Evolutionary conservation across 73 alveolate species (phyloP).

Genomic region (Loxodes magnus): DNA sequence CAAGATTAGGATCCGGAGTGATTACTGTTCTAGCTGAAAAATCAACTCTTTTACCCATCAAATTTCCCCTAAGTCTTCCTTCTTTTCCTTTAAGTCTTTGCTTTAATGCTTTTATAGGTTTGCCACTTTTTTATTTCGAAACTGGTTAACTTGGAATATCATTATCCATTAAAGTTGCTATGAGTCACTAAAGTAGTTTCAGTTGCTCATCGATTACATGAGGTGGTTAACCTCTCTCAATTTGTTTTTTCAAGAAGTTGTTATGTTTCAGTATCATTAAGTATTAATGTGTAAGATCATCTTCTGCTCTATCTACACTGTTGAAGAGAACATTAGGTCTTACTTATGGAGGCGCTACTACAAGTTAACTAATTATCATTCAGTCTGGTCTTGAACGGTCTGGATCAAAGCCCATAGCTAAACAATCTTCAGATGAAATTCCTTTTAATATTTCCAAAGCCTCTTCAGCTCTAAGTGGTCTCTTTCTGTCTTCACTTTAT

Average conservation of each 20-base stretch:
- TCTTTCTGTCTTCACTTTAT: slow-evolving; percentile 35
- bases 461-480: slow-evolving; percentile 54
- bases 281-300: slow-evolving; percentile 85
- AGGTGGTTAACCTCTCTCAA: slow-evolving; percentile 30
- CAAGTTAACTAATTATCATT: slow-evolving; percentile 75
- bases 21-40: slow-evolving; percentile 99
- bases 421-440: slow-evolving; percentile 49
- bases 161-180: slow-evolving; percentile 90
- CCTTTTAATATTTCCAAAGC: slow-evolving; percentile 41
- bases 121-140: slow-evolving; percentile 68
- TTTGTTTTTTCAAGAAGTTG: slow-evolving; percentile 32
- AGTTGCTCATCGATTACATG: slow-evolving; percentile 54
- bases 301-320: slow-evolving; percentile 68
- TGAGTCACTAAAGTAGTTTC: slow-evolving; percentile 63
- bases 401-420: slow-evolving; percentile 71
- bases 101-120: slow-evolving; percentile 55
- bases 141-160: slow-evolving; percentile 72
- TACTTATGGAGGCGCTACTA: slow-evolving; percentile 93
- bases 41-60: slow-evolving; percentile 99
- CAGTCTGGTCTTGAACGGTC: slow-evolving; percentile 65
- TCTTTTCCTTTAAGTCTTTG: slow-evolving; percentile 95
- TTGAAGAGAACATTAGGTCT: slow-evolving; percentile 83
- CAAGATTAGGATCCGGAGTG: slow-evolving; percentile 98
- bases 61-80: slow-evolving; percentile 98
- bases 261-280: slow-evolving; percentile 62